phyloP scores from a whole-genome alignment of 352 stramenopile species.

The Phytopythium vexans region DNA sequence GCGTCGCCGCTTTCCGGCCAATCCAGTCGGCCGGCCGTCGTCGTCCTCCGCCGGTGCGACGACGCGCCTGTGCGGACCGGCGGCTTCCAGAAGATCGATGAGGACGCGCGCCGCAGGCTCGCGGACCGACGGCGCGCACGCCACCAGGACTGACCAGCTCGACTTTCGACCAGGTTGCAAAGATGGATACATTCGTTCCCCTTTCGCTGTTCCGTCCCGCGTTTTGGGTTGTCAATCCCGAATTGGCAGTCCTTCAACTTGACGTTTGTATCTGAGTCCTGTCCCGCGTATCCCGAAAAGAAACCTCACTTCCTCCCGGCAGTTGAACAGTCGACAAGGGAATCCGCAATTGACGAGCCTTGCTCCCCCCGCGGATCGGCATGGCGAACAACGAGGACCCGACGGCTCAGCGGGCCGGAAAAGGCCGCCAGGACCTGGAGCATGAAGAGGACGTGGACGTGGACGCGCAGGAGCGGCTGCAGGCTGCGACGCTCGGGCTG shows the following conservation, averaged over 20 bases:
- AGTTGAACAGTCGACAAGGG: background rate
- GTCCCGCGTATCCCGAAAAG: slow-evolving; percentile 5
- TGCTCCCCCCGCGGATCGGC: too few relatives aligned
- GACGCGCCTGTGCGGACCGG: slow-evolving; percentile 63
- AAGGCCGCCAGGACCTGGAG: background rate
- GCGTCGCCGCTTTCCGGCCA: background rate
- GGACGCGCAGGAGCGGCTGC: slow-evolving; percentile 45
- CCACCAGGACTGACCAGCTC: slow-evolving; percentile 4
- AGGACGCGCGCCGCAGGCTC: slow-evolving; percentile 43
- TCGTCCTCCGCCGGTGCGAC: slow-evolving; percentile 66
- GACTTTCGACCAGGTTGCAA: background rate
- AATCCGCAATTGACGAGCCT: too few relatives aligned
- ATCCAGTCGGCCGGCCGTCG: slow-evolving; percentile 6
- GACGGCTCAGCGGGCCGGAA: slow-evolving; percentile 13
- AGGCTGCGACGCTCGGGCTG: slow-evolving; percentile 32
- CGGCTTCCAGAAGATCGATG: slow-evolving; percentile 80
- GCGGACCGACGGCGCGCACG: background rate
- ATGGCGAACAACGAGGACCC: slow-evolving; percentile 28
- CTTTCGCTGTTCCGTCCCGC: background rate
- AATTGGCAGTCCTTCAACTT: background rate
- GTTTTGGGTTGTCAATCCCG: background rate
- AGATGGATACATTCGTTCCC: background rate
- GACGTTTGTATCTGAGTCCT: background rate
- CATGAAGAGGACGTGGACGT: slow-evolving; percentile 29
- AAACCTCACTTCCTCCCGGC: background rate